These are phyloP conservation scores for Fusarium albosuccineum DNA, from an alignment of 2,329 filamentous ascomycete genomes.

Conservation along the genomic window DNA sequence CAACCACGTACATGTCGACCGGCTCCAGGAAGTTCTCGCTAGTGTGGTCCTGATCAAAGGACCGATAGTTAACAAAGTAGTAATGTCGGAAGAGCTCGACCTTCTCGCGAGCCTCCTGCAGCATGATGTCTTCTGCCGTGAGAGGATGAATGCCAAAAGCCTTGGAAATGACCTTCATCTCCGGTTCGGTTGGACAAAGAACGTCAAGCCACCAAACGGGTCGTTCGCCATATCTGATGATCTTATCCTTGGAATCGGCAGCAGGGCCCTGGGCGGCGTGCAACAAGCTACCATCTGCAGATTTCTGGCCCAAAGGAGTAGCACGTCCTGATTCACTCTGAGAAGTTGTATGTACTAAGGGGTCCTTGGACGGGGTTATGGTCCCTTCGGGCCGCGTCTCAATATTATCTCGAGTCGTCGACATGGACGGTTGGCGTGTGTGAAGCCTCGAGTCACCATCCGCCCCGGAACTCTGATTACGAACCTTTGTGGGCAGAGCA, in stretches of 20 bases:
- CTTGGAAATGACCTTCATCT: conserved; percentile 95
- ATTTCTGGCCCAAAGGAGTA: conserved; percentile 62
- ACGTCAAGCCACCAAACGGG: conserved; percentile 98
- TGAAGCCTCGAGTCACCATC: conserved; percentile 59
- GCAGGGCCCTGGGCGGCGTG: conserved; percentile 35
- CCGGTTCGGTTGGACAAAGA: conserved; percentile 87
- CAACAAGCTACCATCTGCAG: conserved; percentile 46
- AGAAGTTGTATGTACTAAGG: conserved; percentile 48
- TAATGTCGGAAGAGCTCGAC: conserved; percentile 98
- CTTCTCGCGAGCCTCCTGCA: conserved; percentile 97
- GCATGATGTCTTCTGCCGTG: conserved; percentile 95
- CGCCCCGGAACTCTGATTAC: conserved; percentile 37
- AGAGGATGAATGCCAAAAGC: conserved; percentile 96
- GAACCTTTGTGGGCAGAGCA: conserved; percentile 42
- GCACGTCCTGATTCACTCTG: conserved; percentile 58
- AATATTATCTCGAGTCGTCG: conserved; percentile 44
- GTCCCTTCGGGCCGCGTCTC: conserved; percentile 40
- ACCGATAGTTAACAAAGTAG: conserved; percentile 98
- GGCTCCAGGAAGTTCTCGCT: conserved; percentile 94
- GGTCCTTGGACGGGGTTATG: conserved; percentile 49
- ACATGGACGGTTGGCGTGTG: conserved; percentile 61
- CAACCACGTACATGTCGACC: conserved; percentile 97
- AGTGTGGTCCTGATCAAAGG: conserved; percentile 93
- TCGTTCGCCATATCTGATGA: conserved; percentile 78
- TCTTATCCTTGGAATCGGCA: conserved; percentile 52